Base-by-base conservation (phyloP, 106 monocot genomes). In the Dioscorea dumetorum region DNA sequence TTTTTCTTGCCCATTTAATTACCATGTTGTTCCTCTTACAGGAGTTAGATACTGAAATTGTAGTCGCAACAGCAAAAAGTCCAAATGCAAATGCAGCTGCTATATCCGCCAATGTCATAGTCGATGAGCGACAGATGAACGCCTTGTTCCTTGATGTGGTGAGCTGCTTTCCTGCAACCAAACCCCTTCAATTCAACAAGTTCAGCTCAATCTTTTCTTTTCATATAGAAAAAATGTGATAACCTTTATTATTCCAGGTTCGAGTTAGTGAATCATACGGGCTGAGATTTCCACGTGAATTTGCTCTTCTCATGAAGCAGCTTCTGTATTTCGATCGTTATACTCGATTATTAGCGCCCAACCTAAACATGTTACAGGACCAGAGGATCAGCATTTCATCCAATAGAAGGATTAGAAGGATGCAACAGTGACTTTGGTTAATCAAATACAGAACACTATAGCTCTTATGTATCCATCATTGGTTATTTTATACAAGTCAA, bases 101-200 rank as follows among this genome's bases (percentile, higher is more conserved):
- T 35, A 64, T 95, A 13, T 88, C 95, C 28, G 91, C 95, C 24
- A 91, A 91, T 71, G 91, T 95, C 17, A 70, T 88, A 16, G 70
- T 88, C 18, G 86, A 95, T 60, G 91, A 95, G 54, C 81, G 83
- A 62, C 95, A 91, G 73, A 95, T 95, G 95, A 95, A 95, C 81
- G 91, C 91, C 22, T 51, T 95, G 59, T 95, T 95, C 72, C 83
- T 95, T 72, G 88, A 95, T 74, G 68, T 95, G 88, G 95, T 95
- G 74, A 41, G 41, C 41, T 41, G 6, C 9, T 34, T 34, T 34
- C 34, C 7, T 0, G 3, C 28, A 28, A 28, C 28, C 28, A 28
- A 28, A 28, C 28, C 3, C 10, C 6, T 41, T 41, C 41, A 41
- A 41, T 41, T 41, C 41, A 8, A 41, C 10, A 6, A 41, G 41